Evolutionary conservation across 352 stramenopile species (phyloP), one percentile per base, ranked within the genome.

Genomic region (Phytophthora ramorum): DNA sequence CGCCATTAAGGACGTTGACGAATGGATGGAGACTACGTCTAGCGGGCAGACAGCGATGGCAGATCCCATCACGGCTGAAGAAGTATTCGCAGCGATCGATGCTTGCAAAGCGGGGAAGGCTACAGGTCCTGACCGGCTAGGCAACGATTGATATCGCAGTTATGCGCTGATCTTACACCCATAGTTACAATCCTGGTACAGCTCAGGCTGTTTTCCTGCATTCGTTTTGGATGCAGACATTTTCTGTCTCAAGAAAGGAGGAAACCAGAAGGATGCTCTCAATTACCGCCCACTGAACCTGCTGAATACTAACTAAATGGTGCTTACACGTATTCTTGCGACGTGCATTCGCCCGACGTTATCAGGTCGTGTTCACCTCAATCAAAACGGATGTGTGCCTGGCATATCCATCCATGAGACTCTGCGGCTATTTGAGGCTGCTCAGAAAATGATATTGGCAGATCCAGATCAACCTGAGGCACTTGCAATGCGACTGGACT

Each of bases 91-190:
- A 17, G 41, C 40, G 0, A n/a, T 61, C 5, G 14, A 10, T 3
- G 26, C 24, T 2, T 61, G 53, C n/a, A 61, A 61, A 19, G 10
- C 12, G 7, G 53, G 53, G 3, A 61, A 61, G 14, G 53, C 53
- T 12, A 26, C 14, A 7, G 53, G 53, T 0, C 41, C 53, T 3
- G 53, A 61, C 17, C 19, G n/a, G 14, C 28, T 61, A 2, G 30
- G 43, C 0, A 61, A 61, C 28, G 53, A 35, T 9, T 51, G 24
- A 19, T 38, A 38, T 16, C 8, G 7, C 9, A 1, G 16, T 8
- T 38, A 38, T 8, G 32, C 13, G 32, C 8, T 13, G 32, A 38
- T 2, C 32, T 38, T 5, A 16, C 13, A 0, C 32, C 32, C 9
- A 38, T 38, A 4, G 0, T 38, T 13, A 38, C 32, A 13, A 16